A percentile compares a stretch with the other conserved stretches of the same genome.
These are phyloP conservation scores for Melampsora medusae DNA, from an alignment of 1,284 basidiomycete species.

Conservation along the genomic window DNA sequence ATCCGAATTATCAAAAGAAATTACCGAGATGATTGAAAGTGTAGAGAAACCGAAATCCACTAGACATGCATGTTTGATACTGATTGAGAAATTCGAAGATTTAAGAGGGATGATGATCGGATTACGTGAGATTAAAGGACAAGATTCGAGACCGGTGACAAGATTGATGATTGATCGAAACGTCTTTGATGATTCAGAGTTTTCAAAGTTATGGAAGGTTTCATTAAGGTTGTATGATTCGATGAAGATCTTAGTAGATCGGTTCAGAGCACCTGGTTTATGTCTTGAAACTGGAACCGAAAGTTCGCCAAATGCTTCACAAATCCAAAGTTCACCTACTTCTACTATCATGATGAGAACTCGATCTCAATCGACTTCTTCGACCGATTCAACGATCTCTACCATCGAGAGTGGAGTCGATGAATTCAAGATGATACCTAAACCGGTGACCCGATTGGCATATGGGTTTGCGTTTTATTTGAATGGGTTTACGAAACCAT, in stretches of 20 bases:
- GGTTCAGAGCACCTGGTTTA: slow-evolving; percentile 28
- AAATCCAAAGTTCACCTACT: not conserved
- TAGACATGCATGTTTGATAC: slow-evolving; percentile 39
- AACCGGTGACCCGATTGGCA: not conserved
- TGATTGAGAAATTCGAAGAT: slow-evolving; percentile 14
- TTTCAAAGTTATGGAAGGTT: not conserved
- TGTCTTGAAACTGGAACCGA: not conserved
- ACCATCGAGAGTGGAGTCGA: not conserved
- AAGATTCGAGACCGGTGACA: slow-evolving; percentile 27
- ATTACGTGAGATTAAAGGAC: slow-evolving; percentile 6
- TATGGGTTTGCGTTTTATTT: slow-evolving; percentile 32
- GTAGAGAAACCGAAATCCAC: not conserved
- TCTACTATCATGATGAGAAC: not conserved
- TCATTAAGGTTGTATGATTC: slow-evolving; percentile 34
- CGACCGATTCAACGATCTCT: not conserved
- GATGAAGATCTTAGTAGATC: slow-evolving; percentile 36
- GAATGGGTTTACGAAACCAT: slow-evolving; percentile 12
- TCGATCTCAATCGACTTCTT: not conserved
- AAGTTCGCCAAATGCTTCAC: not conserved
- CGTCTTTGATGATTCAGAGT: slow-evolving; percentile 14
- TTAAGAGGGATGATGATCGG: slow-evolving; percentile 25
- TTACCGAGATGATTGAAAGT: slow-evolving; percentile 14
- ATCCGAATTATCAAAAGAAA: slow-evolving; percentile 7
- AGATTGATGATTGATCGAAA: slow-evolving; percentile 9
- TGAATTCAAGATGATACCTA: not conserved